Conservation (phyloP, 805 yeast species). For the Saturnispora serradocipensis region DNA sequence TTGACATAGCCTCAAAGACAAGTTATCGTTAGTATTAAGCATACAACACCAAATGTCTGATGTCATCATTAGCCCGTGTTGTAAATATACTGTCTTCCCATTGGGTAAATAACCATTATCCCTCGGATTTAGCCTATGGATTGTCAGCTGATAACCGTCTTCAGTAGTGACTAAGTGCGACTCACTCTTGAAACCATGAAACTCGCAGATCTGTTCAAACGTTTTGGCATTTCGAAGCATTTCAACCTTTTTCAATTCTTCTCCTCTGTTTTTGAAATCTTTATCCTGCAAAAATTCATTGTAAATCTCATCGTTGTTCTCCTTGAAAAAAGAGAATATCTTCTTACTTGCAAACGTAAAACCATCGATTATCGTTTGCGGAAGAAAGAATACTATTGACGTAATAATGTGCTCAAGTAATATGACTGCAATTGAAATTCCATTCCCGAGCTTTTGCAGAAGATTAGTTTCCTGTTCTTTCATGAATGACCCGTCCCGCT, state of each 20-base stretch:
- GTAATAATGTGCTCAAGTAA: constrained; percentile 22
- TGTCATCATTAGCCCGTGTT: constrained; percentile 87
- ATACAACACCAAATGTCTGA: constrained; percentile 58
- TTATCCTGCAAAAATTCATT: constrained; percentile 16
- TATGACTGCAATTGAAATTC: constrained; percentile 19
- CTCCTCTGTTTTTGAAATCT: constrained; percentile 12
- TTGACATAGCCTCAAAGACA: constrained; percentile 72
- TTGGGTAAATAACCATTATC: constrained; percentile 25
- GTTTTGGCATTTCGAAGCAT: constrained; percentile 37
- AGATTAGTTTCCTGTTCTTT: background rate
- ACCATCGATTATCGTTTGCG: constrained; percentile 17
- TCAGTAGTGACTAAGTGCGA: constrained; percentile 68
- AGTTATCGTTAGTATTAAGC: constrained; percentile 33
- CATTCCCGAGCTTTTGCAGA: constrained; percentile 12
- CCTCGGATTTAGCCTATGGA: constrained; percentile 54
- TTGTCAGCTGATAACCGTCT: constrained; percentile 67
- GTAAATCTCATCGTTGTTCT: constrained; percentile 18
- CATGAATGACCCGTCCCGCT: background rate
- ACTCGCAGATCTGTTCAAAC: constrained; percentile 55
- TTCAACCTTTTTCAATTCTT: constrained; percentile 21
- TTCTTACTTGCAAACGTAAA: constrained; percentile 18
- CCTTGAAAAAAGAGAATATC: constrained; percentile 15
- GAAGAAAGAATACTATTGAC: constrained; percentile 20
- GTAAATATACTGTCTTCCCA: constrained; percentile 63
- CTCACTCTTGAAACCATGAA: constrained; percentile 65